Conservation (phyloP, 805 yeast species). For the Yarrowia deformans region DNA sequence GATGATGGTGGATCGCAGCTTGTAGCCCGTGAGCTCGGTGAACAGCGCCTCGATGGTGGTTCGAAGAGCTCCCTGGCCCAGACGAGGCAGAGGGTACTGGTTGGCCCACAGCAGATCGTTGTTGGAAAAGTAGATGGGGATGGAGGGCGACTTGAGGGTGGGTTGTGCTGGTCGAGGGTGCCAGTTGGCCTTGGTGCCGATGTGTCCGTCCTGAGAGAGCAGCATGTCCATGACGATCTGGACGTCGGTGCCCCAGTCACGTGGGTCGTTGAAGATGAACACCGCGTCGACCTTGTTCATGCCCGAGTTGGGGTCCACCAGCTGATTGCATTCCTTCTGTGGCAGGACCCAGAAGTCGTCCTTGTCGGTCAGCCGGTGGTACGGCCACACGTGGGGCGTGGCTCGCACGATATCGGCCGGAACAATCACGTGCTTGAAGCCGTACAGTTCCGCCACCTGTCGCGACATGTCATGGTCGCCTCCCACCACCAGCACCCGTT, state of each 20-base stretch:
- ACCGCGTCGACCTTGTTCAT: conserved; percentile 69
- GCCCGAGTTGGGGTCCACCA: conserved; percentile 40
- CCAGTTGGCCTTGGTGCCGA: conserved; percentile 64
- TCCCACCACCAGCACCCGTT: conserved; percentile 83
- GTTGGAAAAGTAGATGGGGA: conserved; percentile 81
- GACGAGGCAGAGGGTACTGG: conserved; percentile 75
- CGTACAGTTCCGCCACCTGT: conserved; percentile 75
- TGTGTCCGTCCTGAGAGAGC: conserved; percentile 64
- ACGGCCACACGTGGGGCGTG: conserved; percentile 70
- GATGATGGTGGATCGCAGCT: conserved; percentile 63
- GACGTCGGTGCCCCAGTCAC: conserved; percentile 85
- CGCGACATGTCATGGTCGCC: conserved; percentile 75
- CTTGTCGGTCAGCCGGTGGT: conserved; percentile 60
- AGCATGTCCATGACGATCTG: conserved; percentile 79
- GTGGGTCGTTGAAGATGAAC: conserved; percentile 84
- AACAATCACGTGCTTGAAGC: conserved; percentile 75
- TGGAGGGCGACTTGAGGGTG: conserved; percentile 56
- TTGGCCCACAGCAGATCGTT: conserved; percentile 90
- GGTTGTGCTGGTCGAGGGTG: conserved; percentile 32
- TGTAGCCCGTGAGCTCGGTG: conserved; percentile 59
- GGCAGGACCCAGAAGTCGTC: conserved; percentile 55
- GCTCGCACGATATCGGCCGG: conserved; percentile 72
- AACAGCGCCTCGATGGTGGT: conserved; percentile 68
- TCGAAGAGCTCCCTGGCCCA: conserved; percentile 91
- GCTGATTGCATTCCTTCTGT: conserved; percentile 40